These are phyloP conservation scores for Boletus rex-veris DNA, from an alignment of 768 basidiomycete genomes.

Conservation along the genomic window DNA sequence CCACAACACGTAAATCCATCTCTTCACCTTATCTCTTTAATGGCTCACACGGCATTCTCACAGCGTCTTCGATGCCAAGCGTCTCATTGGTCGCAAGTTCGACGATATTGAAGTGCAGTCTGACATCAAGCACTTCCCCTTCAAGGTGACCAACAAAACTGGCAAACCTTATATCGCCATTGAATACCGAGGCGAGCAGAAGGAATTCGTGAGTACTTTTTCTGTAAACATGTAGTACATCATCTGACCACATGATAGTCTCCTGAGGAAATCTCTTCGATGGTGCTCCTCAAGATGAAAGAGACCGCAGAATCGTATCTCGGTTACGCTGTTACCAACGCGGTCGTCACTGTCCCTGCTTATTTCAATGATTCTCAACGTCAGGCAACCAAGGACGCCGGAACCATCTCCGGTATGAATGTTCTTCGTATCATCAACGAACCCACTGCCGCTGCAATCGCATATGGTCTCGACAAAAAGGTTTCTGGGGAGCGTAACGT, in stretches of 20 bases:
- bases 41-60: slow-evolving; percentile 4
- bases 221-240: slow-evolving; percentile 1
- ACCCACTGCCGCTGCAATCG: slow-evolving; percentile 96
- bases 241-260: slow-evolving; percentile 48
- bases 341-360: slow-evolving; percentile 94
- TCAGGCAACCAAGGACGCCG: slow-evolving; percentile 98
- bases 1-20: slow-evolving; percentile 62
- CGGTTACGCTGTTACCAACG: slow-evolving; percentile 77
- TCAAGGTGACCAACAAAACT: slow-evolving; percentile 80
- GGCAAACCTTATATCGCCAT: slow-evolving; percentile 89
- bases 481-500: slow-evolving; percentile 88
- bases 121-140: slow-evolving; percentile 91
- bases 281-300: slow-evolving; percentile 98
- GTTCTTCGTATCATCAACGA: slow-evolving; percentile 99
- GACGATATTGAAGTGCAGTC: slow-evolving; percentile 80
- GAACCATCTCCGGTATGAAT: slow-evolving; percentile 89
- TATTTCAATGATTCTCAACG: slow-evolving; percentile 99
- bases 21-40: background rate
- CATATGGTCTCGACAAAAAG: slow-evolving; percentile 98
- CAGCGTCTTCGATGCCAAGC: slow-evolving; percentile 97
- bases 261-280: slow-evolving; percentile 96
- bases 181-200: slow-evolving; percentile 88
- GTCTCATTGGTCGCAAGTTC: slow-evolving; percentile 93
- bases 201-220: slow-evolving; percentile 73
- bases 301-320: slow-evolving; percentile 97